Evolutionary conservation across 257 asterid genomes (phyloP), one percentile per base, ranked within the genome.

Genomic region (Capsicum rhomboideum): DNA sequence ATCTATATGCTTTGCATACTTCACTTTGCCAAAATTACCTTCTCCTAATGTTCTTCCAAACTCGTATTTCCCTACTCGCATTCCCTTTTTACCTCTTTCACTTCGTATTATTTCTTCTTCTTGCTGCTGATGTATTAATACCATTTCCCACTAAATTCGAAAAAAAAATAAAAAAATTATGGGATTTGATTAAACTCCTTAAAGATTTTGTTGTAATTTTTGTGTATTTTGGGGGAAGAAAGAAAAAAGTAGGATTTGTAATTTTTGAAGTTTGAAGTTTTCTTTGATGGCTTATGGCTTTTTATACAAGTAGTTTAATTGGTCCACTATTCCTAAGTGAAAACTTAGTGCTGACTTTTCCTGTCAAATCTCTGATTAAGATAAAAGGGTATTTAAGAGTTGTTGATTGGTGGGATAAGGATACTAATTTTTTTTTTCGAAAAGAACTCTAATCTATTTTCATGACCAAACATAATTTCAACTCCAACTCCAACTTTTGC

Each of bases 11-110:
- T 78, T 88, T 20, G 98, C 99, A 88, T 85, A 91, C 82, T 93
- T 96, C n/a, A 96, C 99, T 88, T 96, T 96, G 0, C 98, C 99
- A 82, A 96, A 96, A 85, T 96, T 94, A n/a, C 99, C 99, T 88
- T 94, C 97, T 13, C 99, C 99, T 40, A 96, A 82, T 1, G 93
- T 96, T 87, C 91, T 93, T 4, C 98, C 99, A 3, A 96, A 12
- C 61, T 93, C 97, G 91, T 94, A 96, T 80, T 92, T 94, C 20
- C 98, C 98, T 78, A 96, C 69, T 84, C 93, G 93, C 90, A 87
- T 90, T 87, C 89, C 92, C 85, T 86, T 89, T 49, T 78, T 86
- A 7, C 78, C 61, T 42, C 81, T 69, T 79, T 34, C 89, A 26
- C 21, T 86, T 77, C 46, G 11, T 8, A 26, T 29, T 10, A 82